These are phyloP conservation scores for Phytophthora uliginosa DNA, from an alignment of 352 stramenopile genomes.

Conservation along the genomic window DNA sequence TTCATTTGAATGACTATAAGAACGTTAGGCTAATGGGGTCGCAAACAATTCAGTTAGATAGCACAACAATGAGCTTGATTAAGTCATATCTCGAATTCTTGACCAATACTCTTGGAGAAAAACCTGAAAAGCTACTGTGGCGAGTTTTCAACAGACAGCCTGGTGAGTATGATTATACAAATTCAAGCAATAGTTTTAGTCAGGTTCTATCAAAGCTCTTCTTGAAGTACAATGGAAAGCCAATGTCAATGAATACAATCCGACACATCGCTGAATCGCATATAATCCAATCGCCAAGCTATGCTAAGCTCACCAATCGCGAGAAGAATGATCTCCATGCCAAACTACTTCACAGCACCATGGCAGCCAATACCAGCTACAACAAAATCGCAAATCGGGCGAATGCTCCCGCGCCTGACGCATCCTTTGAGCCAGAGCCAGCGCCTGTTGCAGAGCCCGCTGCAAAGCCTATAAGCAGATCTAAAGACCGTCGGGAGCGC, in stretches of 20 bases:
- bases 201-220: background rate
- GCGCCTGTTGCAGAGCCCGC: too few relatives aligned
- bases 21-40: background rate
- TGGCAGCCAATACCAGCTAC: background rate
- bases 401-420: background rate
- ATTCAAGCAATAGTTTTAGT: background rate
- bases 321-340: background rate
- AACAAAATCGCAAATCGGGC: background rate
- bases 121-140: background rate
- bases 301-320: background rate
- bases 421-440: background rate
- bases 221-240: background rate
- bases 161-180: background rate
- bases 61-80: background rate
- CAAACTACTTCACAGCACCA: background rate
- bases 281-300: background rate
- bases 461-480: background rate
- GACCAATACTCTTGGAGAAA: background rate
- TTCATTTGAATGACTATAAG: background rate
- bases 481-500: background rate
- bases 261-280: background rate
- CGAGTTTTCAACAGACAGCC: background rate
- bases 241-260: background rate
- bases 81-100: background rate
- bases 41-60: background rate